These are phyloP conservation scores for Amniculicola lignicola DNA, from an alignment of 495 filamentous ascomycete genomes.

Conservation along the genomic window DNA sequence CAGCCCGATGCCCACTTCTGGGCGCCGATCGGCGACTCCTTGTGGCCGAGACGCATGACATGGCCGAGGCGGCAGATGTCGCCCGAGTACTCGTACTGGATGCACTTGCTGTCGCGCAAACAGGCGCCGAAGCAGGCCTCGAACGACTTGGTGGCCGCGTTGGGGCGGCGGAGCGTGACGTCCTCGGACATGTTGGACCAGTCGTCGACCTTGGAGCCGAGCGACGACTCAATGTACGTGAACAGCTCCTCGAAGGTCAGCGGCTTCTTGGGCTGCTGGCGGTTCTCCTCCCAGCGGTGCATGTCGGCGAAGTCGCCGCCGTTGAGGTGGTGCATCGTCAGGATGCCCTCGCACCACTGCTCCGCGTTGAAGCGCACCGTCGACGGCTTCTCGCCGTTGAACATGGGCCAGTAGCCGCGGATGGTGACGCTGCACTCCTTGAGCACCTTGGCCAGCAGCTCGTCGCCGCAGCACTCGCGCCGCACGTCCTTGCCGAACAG, in stretches of 20 bases:
- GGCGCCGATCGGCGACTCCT: conserved; percentile 2
- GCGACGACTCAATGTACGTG: conserved; percentile 12
- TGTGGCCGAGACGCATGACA: conserved; percentile 19
- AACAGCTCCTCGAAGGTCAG: conserved; percentile 30
- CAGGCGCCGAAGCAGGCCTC: conserved; percentile 24
- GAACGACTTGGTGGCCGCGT: conserved; percentile 12
- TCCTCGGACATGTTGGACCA: conserved; percentile 34
- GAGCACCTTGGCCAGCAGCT: conserved; percentile 29
- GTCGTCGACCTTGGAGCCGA: conserved; percentile 8
- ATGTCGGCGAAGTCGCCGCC: conserved; percentile 23
- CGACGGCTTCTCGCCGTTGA: conserved; percentile 28
- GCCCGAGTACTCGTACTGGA: conserved; percentile 23
- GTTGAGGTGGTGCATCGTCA: conserved; percentile 27
- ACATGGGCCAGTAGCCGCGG: conserved; percentile 28
- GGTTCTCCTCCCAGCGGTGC: conserved; percentile 16
- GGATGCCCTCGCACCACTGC: conserved; percentile 31
- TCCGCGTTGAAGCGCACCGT: conserved; percentile 19
- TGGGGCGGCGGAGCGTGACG: not conserved
- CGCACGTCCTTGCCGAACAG: conserved; percentile 26
- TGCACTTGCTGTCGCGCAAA: conserved; percentile 14
- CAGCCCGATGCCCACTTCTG: conserved; percentile 25
- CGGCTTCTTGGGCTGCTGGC: conserved; percentile 12
- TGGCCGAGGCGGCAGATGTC: conserved; percentile 18
- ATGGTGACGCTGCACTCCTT: conserved; percentile 17
- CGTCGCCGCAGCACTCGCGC: conserved; percentile 31